Evolutionary conservation across 768 basidiomycete species (phyloP), one percentile per base, ranked within the genome.

Genomic region (Mycena rosella): DNA sequence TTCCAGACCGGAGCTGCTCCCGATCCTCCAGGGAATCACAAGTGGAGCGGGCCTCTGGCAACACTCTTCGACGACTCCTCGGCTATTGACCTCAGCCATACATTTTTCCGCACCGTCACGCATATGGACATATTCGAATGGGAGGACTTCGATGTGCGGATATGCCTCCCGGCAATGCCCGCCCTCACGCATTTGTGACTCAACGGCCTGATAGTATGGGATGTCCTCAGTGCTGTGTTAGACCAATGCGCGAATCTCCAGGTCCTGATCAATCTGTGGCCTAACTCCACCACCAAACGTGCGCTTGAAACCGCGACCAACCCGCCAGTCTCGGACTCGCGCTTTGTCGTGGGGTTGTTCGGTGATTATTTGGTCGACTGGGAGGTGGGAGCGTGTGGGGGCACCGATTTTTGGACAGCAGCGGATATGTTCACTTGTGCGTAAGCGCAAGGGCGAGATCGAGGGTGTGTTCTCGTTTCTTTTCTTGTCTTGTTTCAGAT

Each of bases 321-420:
- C 49, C 49, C 61, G 13, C 45, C 40, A 20, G 32, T 64, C 6
- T 20, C 34, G 7, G 55, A 63, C 44, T 34, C 48, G 42, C 63
- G 67, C 15, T 69, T 60, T 40, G 67, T 69, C n/a, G 62, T 64
- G 0, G 34, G n/a, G 27, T 14, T 69, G 9, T 63, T 32, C 40
- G 5, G 10, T 14, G 14, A 53, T 17, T 68, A 52, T 40, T 68
- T 61, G 67, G 0, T 1, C 6, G 67, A 68, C 26, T 68, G 61
- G 61, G 67, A 63, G 17, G 27, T 59, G 9, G 67, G 57, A 4
- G 56, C 58, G 8, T 32, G 34, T 5, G 53, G 60, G 6, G 58
- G 58, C 20, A 44, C 22, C 27, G 63, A 58, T 11, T 69, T 69
- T 32, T 69, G 67, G 67, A 52, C 52, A 1, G 58, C 62, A 0